Base-by-base conservation (phyloP, 2,329 filamentous ascomycete species). In the Fusarium setosum region DNA sequence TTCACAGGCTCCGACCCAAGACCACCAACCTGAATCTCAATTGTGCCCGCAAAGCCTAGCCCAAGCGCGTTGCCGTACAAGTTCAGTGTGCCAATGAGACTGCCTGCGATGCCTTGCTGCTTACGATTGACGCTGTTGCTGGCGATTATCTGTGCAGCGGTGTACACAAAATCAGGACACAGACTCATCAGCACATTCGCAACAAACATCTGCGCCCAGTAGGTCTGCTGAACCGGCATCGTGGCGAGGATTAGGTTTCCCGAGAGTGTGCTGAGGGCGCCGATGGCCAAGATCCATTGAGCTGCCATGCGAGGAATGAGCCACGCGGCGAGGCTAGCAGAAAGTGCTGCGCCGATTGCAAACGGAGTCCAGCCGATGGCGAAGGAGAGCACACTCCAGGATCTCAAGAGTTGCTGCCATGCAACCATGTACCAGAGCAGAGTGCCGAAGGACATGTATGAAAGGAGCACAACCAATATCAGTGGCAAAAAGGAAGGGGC, bases 141-240 rank as follows among this genome's bases (percentile, higher is more conserved):
- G 0, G 83, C 82, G 53, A 86, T 84, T 5, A 87, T 82, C 59
- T 86, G 82, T 0, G 82, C 82, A 0, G 82, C 82, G 0, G 82
- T 81, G 52, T 81, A 85, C 6, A 84, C 77, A 3, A 86, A 79
- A 59, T 86, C 84, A 0, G 82, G 82, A 26, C 80, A 82, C 38
- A 65, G 81, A 3, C 74, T 68, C 6, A 66, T 66, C 1, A 80
- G 24, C 1, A 78, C 2, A 37, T 71, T 67, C 2, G 78, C 75
- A 0, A 78, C 81, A 48, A 86, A 85, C 0, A 73, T 63, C 54
- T 79, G 76, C 77, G 65, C 58, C 74, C 74, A 75, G 29, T 73
- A 86, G 0, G 70, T 76, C 59, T 84, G 81, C 2, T 82, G 74
- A 6, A 75, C 70, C 0, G 82, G 82, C 72, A 83, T 80, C 0